These are phyloP conservation scores for Camillea tinctor DNA, from an alignment of 2,329 filamentous ascomycete species.

Conservation along the genomic window DNA sequence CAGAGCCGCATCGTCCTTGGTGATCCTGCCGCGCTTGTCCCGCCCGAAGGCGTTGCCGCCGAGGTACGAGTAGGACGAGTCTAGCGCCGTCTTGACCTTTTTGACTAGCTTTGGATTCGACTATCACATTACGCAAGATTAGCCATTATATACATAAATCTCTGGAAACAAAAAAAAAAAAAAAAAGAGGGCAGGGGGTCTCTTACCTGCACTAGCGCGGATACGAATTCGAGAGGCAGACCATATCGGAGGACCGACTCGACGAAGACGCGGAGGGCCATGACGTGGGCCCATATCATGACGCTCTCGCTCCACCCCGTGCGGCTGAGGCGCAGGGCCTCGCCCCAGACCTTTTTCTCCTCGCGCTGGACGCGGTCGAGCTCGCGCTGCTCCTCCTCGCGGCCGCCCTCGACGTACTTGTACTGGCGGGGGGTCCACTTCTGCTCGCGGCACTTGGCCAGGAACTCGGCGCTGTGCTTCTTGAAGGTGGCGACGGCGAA, in stretches of 20 bases:
- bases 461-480: conserved; percentile 82
- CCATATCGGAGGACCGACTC: conserved; percentile 98
- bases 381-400: conserved; percentile 85
- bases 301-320: conserved; percentile 96
- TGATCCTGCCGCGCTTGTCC: conserved; percentile 89
- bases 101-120: conserved; percentile 78
- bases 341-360: conserved; percentile 89
- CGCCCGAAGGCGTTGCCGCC: conserved; percentile 91
- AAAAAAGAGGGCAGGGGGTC: neutral
- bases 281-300: conserved; percentile 92
- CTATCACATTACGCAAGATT: conserved; percentile 42
- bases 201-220: conserved; percentile 78
- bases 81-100: conserved; percentile 76
- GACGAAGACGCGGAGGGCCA: conserved; percentile 90
- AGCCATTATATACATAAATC: neutral
- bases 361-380: conserved; percentile 78
- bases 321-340: conserved; percentile 80
- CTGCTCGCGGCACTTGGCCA: conserved; percentile 87
- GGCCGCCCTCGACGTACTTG: conserved; percentile 86
- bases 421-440: conserved; percentile 95
- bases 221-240: conserved; percentile 84
- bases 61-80: conserved; percentile 84
- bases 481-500: conserved; percentile 92
- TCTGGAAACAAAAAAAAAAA: neutral
- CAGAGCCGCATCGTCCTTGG: conserved; percentile 80